phyloP scores from a whole-genome alignment of 495 filamentous ascomycete genomes.

The Pseudoneurospora amorphoporcata region DNA sequence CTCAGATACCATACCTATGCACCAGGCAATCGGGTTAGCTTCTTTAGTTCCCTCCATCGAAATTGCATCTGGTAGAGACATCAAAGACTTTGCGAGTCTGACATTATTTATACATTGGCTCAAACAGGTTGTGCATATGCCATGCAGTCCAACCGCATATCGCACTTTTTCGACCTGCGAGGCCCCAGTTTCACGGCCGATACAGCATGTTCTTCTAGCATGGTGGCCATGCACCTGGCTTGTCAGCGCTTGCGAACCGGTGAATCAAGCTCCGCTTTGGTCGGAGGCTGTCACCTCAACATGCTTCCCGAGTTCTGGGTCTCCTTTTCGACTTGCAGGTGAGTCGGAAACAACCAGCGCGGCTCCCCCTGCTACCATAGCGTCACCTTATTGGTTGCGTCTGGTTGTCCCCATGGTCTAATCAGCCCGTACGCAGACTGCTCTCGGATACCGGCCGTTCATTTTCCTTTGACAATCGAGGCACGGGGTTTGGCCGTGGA shows the following conservation, averaged over 20 bases:
- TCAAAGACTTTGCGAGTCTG: neutral
- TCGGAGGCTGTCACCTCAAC: conserved; percentile 49
- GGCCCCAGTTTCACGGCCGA: conserved; percentile 65
- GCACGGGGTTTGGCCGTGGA: conserved; percentile 56
- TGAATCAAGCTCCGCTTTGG: conserved; percentile 38
- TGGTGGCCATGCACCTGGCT: conserved; percentile 56
- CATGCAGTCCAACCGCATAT: conserved; percentile 54
- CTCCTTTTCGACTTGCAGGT: conserved; percentile 32
- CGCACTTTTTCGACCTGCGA: conserved; percentile 47
- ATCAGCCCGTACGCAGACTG: conserved; percentile 25
- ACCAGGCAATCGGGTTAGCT: conserved; percentile 34
- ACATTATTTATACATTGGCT: conserved; percentile 10
- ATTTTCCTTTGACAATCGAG: conserved; percentile 49
- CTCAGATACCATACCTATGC: conserved; percentile 50
- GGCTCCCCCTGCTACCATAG: conserved; percentile 28
- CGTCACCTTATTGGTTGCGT: conserved; percentile 35
- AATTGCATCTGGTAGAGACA: neutral
- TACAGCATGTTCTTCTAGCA: conserved; percentile 77
- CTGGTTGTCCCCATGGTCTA: conserved; percentile 39
- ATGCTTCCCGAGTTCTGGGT: conserved; percentile 47
- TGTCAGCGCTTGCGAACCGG: conserved; percentile 65
- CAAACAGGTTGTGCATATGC: conserved; percentile 31
- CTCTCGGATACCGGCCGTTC: conserved; percentile 56
- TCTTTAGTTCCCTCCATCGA: neutral
- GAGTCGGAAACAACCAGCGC: neutral